A percentile compares a stretch with the other conserved stretches of the same genome.
Evolutionary conservation across 1,284 basidiomycete species (phyloP).

Genomic region (Ganoderma lucidum): DNA sequence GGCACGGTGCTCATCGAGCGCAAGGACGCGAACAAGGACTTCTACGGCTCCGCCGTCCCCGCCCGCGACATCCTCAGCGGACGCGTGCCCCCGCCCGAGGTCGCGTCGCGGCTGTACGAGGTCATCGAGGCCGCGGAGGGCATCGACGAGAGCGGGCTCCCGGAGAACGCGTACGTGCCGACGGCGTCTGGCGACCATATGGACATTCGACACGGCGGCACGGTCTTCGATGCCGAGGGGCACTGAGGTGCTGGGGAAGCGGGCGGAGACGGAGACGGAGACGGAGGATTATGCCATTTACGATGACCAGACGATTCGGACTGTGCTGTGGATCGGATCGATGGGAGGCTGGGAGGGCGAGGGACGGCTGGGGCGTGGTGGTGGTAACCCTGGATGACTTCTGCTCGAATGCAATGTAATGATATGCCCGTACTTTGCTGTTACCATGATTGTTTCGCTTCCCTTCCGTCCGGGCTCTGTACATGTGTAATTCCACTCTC

Average conservation of each 20-base stretch:
- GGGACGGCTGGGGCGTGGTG: background rate
- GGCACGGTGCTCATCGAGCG: conserved; percentile 96
- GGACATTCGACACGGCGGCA: conserved; percentile 53
- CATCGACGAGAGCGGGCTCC: conserved; percentile 80
- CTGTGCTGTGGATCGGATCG: background rate
- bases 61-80: conserved; percentile 91
- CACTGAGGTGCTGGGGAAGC: conserved; percentile 29
- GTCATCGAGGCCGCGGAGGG: conserved; percentile 92
- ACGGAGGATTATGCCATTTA: background rate
- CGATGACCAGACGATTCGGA: background rate
- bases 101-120: conserved; percentile 93
- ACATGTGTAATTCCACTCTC: background rate
- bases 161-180: conserved; percentile 85
- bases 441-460: background rate
- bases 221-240: conserved; percentile 75
- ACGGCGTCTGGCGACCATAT: conserved; percentile 68
- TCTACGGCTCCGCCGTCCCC: conserved; percentile 94
- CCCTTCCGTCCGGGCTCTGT: background rate
- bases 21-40: conserved; percentile 93
- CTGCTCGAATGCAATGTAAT: conserved; percentile 14
- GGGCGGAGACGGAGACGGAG: background rate
- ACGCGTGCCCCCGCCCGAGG: conserved; percentile 95
- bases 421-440: conserved; percentile 10
- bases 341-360: background rate
- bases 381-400: conserved; percentile 13